Evolutionary conservation across 164 flowering plant species (phyloP).

Genomic region (Chimonanthus praecox): DNA sequence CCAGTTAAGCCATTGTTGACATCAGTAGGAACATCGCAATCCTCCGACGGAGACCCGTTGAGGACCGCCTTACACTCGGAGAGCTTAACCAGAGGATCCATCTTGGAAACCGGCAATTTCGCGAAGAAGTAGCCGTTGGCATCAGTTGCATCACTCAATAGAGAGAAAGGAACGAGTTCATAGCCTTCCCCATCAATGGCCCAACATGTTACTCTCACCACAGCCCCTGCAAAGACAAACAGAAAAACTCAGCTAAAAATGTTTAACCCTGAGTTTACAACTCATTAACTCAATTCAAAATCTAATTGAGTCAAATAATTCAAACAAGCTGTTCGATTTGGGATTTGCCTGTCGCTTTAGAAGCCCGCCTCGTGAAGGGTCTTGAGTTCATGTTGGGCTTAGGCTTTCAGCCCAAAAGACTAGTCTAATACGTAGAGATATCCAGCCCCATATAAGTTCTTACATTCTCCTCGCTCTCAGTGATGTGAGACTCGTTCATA

Average conservation of each 20-base stretch:
- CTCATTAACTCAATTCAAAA: background rate
- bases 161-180: slow-evolving; percentile 24
- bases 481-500: too few relatives aligned
- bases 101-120: slow-evolving; percentile 18
- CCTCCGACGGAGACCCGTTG: slow-evolving; percentile 29
- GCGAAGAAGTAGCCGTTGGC: slow-evolving; percentile 36
- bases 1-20: slow-evolving; percentile 30
- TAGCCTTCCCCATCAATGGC: slow-evolving; percentile 24
- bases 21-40: slow-evolving; percentile 27
- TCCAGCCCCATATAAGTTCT: too few relatives aligned
- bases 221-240: slow-evolving; percentile 22
- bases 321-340: background rate
- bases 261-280: background rate
- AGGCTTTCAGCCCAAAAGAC: too few relatives aligned
- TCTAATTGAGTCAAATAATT: background rate
- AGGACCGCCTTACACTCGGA: slow-evolving; percentile 40
- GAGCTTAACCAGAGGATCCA: slow-evolving; percentile 14
- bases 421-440: too few relatives aligned
- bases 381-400: too few relatives aligned
- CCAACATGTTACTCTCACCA: slow-evolving; percentile 35
- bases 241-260: too few relatives aligned
- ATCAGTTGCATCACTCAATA: slow-evolving; percentile 28
- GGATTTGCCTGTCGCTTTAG: too few relatives aligned
- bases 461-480: too few relatives aligned
- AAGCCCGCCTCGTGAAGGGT: too few relatives aligned